These are phyloP conservation scores for Purpureocillium lavendulum DNA, from an alignment of 2,329 filamentous ascomycete species.

Conservation along the genomic window DNA sequence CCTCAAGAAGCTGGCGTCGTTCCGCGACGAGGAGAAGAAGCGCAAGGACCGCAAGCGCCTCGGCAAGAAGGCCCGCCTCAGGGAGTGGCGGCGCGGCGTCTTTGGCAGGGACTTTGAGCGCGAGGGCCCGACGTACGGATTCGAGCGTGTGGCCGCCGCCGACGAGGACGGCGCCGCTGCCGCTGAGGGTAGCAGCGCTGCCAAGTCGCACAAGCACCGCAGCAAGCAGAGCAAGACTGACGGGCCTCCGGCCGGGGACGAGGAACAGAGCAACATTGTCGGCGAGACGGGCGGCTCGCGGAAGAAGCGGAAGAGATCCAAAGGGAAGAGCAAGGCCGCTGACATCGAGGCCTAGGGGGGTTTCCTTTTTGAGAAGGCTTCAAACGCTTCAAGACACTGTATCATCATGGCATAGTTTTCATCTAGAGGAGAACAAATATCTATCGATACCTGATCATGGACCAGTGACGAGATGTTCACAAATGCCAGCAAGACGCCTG, in stretches of 20 bases:
- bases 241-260: neutral
- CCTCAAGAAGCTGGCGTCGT: constrained; percentile 88
- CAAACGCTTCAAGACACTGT: too few relatives aligned
- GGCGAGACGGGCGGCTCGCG: constrained; percentile 19
- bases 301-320: constrained; percentile 46
- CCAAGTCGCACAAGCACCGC: neutral
- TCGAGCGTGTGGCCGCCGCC: constrained; percentile 31
- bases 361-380: neutral
- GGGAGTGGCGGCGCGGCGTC: constrained; percentile 70
- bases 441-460: too few relatives aligned
- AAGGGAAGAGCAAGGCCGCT: constrained; percentile 28
- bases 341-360: constrained; percentile 16
- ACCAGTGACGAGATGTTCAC: too few relatives aligned
- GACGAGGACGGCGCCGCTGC: constrained; percentile 18
- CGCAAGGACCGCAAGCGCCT: constrained; percentile 77
- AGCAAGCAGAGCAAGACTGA: neutral
- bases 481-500: too few relatives aligned
- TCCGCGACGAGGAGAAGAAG: constrained; percentile 85
- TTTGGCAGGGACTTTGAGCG: constrained; percentile 52
- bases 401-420: too few relatives aligned
- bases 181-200: constrained; percentile 2
- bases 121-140: constrained; percentile 50
- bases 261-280: constrained; percentile 15
- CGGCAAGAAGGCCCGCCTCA: constrained; percentile 83
- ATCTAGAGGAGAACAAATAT: too few relatives aligned